phyloP scores from a whole-genome alignment of 768 basidiomycete genomes.

The Psilocybe subaeruginosa region DNA sequence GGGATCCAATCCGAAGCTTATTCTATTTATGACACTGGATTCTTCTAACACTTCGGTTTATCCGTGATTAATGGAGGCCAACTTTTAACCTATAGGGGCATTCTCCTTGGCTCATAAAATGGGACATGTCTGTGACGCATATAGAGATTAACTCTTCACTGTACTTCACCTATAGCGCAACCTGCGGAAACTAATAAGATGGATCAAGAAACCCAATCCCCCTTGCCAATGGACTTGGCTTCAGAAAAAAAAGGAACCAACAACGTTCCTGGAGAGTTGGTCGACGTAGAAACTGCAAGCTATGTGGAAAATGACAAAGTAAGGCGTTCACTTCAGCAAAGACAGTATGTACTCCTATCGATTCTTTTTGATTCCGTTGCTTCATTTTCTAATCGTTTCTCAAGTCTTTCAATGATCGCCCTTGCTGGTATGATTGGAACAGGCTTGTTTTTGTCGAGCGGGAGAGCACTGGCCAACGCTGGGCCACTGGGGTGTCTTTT shows the following conservation, averaged over 20 bases:
- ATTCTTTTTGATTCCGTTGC: neutral
- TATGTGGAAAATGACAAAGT: neutral
- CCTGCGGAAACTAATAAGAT: neutral
- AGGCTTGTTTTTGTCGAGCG: slow-evolving; percentile 60
- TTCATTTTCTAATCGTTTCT: neutral
- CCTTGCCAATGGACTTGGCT: neutral
- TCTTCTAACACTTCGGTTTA: too few species aligned
- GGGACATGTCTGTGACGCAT: too few species aligned
- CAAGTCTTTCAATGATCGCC: slow-evolving; percentile 31
- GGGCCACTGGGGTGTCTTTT: slow-evolving; percentile 57
- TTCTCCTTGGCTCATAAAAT: too few species aligned
- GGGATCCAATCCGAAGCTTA: too few species aligned
- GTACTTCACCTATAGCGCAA: too few species aligned
- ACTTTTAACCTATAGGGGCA: too few species aligned
- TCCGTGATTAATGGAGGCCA: too few species aligned
- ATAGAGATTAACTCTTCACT: too few species aligned
- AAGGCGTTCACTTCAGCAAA: neutral
- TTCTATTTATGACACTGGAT: too few species aligned
- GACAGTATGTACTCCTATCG: neutral
- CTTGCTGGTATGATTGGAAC: slow-evolving; percentile 49
- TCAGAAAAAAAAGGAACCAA: neutral
- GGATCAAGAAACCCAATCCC: neutral
- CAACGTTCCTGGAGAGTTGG: neutral
- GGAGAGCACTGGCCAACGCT: slow-evolving; percentile 46
- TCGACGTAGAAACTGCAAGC: neutral